A percentile compares a stretch with the other conserved stretches of the same genome.
Conservation (phyloP, 2,329 filamentous ascomycete genomes). For the Cladophialophora chaetospira region DNA sequence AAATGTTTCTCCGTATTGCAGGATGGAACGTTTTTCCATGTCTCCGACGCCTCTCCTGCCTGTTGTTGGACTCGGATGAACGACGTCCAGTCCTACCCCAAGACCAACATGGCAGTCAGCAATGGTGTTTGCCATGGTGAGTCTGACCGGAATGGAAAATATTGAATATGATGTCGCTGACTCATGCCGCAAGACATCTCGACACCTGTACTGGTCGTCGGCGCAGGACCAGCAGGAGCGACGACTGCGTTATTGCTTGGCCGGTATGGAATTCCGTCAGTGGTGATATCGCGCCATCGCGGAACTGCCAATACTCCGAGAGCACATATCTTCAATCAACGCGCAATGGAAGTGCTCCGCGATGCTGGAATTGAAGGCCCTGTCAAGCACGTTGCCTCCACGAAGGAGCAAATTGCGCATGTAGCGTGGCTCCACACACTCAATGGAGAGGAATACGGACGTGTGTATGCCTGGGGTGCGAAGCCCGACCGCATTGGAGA, state of each 20-base stretch:
- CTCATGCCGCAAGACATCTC: background rate
- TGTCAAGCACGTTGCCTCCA: constrained; percentile 40
- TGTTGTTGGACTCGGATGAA: too few relatives aligned
- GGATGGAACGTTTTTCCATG: too few relatives aligned
- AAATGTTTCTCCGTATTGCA: too few relatives aligned
- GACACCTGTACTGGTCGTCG: constrained; percentile 45
- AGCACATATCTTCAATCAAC: constrained; percentile 21
- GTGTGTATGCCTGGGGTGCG: constrained; percentile 46
- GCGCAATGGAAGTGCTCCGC: constrained; percentile 18
- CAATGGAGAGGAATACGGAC: constrained; percentile 47
- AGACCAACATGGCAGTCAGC: too few relatives aligned
- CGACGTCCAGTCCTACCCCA: too few relatives aligned
- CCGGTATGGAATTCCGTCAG: constrained; percentile 44
- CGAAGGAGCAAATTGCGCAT: constrained; percentile 38
- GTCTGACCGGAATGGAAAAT: too few relatives aligned
- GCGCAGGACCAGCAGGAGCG: constrained; percentile 57
- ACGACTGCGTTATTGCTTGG: constrained; percentile 57
- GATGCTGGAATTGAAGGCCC: constrained; percentile 11
- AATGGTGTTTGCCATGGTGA: too few relatives aligned
- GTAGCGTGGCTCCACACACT: constrained; percentile 43
- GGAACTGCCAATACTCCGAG: constrained; percentile 20
- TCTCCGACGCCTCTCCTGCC: too few relatives aligned
- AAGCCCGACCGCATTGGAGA: constrained; percentile 39
- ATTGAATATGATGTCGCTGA: background rate
- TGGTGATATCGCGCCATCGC: constrained; percentile 12